A percentile compares a stretch with the other conserved stretches of the same genome.
Conservation (phyloP, 345 rosid species). For the Anastatica hierochuntica region DNA sequence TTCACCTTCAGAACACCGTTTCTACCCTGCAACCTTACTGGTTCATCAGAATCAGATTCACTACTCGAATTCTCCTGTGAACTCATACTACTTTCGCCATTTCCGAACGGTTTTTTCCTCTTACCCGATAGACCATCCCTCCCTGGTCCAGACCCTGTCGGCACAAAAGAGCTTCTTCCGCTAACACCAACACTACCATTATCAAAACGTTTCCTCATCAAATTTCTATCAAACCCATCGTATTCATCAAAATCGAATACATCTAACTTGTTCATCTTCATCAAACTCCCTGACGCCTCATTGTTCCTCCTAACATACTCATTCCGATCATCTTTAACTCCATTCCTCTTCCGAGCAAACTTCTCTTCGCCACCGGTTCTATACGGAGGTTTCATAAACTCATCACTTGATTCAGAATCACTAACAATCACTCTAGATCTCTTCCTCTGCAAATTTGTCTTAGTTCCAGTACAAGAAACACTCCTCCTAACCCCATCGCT, state of each 20-base stretch:
- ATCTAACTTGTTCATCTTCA: constrained; percentile 58
- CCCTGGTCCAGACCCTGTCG: constrained; percentile 48
- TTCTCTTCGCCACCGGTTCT: constrained; percentile 36
- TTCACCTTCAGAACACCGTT: constrained; percentile 91
- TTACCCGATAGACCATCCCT: constrained; percentile 36
- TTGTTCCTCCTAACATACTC: constrained; percentile 37
- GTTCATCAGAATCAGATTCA: constrained; percentile 44
- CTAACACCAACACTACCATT: constrained; percentile 35
- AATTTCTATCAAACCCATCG: constrained; percentile 46
- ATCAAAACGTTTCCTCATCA: constrained; percentile 34
- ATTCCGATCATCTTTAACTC: constrained; percentile 31
- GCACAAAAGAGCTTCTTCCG: constrained; percentile 27
- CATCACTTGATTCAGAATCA: constrained; percentile 74
- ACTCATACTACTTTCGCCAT: constrained; percentile 26
- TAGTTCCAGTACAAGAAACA: constrained; percentile 36
- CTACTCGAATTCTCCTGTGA: constrained; percentile 33
- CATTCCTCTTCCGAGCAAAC: constrained; percentile 40
- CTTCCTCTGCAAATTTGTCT: constrained; percentile 42
- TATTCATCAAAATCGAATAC: constrained; percentile 80
- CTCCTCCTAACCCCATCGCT: constrained; percentile 34
- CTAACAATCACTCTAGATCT: constrained; percentile 53
- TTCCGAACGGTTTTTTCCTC: constrained; percentile 34
- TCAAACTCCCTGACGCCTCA: constrained; percentile 28
- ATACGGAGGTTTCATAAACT: constrained; percentile 39
- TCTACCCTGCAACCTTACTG: constrained; percentile 86